Base-by-base conservation (phyloP, 78 protist species). In the Planoprotostelium fungivorum region DNA sequence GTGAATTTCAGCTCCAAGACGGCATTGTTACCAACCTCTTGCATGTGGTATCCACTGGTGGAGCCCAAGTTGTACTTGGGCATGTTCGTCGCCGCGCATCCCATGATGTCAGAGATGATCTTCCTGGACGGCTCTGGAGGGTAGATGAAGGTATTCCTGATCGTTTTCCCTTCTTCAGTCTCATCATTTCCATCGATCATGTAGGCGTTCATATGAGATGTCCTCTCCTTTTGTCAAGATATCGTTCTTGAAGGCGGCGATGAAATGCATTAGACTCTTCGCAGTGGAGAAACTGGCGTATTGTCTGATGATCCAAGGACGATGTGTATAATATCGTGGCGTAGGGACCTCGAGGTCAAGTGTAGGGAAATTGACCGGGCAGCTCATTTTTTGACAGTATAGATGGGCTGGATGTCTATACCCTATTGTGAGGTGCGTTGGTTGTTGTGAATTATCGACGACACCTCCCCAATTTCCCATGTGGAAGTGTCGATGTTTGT, bases 241-340 rank as follows among this genome's bases (percentile, higher is more conserved):
- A 90, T 99, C 99, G 91, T 99, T 99, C 90, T 99, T 99, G 83
- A 98, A 96, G 29, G 99, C 98, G 29, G 99, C 99, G 0, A 96
- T 10, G 34, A 99, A 90, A 90, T 97, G 84, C 36, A 89, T 83
- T 73, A 88, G 95, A 9, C 88, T 35, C 38, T 98, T 98, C 1
- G 98, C 99, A 0, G 99, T 98, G 35, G 94, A 83, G 92, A 97
- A 97, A 36, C 98, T 94, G 5, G 99, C 98, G 83, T 97, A 97
- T 88, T 98, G 99, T 28, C 99, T 94, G n/a, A 98, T 91, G 0
- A 99, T 98, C 99, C 99, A 98, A 34, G 99, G 99, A 37, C 94
- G 28, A 28, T 63, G 39, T 0, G 99, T 90, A 95, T 99, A 98
- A 99, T 99, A 99, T 99, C 0, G 99, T 96, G 0, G 98, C 98